phyloP scores from a whole-genome alignment of 805 yeast genomes.

The Barnettozyma pratensis region DNA sequence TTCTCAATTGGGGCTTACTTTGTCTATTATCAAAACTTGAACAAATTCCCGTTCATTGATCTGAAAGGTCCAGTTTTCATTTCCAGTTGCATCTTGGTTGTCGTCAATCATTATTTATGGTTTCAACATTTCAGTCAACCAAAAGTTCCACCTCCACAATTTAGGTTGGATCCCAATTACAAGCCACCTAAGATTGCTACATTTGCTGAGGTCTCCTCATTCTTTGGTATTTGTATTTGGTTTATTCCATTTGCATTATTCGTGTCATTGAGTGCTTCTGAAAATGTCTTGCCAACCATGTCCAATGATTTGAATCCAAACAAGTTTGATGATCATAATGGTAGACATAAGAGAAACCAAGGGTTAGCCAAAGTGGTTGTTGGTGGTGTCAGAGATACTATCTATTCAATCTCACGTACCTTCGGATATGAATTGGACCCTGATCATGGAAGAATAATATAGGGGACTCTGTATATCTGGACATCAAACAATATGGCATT shows the following conservation, averaged over 20 bases:
- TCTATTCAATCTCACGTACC: constrained; percentile 42
- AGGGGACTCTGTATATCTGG: constrained; percentile 5
- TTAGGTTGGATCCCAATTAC: constrained; percentile 53
- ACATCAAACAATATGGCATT: background rate
- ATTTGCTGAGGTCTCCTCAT: constrained; percentile 89
- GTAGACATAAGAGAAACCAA: constrained; percentile 40
- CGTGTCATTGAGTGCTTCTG: constrained; percentile 88
- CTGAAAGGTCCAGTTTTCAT: constrained; percentile 69
- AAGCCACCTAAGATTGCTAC: constrained; percentile 66
- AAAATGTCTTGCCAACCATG: constrained; percentile 69
- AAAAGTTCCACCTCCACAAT: constrained; percentile 58
- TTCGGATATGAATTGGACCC: constrained; percentile 65
- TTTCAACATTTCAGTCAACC: constrained; percentile 76
- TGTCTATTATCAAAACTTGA: constrained; percentile 72
- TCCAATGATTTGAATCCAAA: constrained; percentile 24
- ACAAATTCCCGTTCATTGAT: constrained; percentile 78
- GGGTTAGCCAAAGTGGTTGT: constrained; percentile 70
- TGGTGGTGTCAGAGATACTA: constrained; percentile 41
- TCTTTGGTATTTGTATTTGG: constrained; percentile 93
- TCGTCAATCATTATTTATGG: constrained; percentile 85
- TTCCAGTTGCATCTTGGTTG: constrained; percentile 63
- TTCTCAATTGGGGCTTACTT: constrained; percentile 68
- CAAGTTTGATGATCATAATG: constrained; percentile 26
- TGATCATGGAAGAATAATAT: constrained; percentile 45
- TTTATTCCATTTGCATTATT: constrained; percentile 88